These are phyloP conservation scores for Cutaneotrichosporon daszewskae DNA, from an alignment of 1,284 basidiomycete species.

Conservation along the genomic window DNA sequence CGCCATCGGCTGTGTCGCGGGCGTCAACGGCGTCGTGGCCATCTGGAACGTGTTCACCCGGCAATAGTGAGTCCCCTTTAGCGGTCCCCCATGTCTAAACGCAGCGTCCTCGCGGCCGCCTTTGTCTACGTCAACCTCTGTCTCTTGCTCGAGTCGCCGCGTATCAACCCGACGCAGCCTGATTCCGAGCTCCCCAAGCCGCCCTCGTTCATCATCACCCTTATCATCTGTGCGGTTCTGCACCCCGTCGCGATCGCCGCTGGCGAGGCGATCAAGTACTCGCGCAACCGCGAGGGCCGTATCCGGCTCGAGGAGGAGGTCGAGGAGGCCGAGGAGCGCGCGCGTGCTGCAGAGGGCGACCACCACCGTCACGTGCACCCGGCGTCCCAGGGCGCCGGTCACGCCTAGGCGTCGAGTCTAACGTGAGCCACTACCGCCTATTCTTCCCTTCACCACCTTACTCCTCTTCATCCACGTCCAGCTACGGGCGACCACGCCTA, in stretches of 20 bases:
- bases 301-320: conserved; percentile 48
- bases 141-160: conserved; percentile 40
- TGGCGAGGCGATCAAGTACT: conserved; percentile 34
- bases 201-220: conserved; percentile 33
- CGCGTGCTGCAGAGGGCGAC: too few species aligned
- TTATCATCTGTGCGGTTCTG: conserved; percentile 42
- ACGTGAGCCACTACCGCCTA: too few species aligned
- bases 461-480: too few species aligned
- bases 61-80: conserved; percentile 29
- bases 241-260: conserved; percentile 42
- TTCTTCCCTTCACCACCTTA: too few species aligned
- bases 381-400: too few species aligned
- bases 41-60: conserved; percentile 35
- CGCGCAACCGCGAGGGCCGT: conserved; percentile 40
- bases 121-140: conserved; percentile 41
- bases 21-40: conserved; percentile 35
- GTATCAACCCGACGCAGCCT: conserved; percentile 30
- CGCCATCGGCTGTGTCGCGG: conserved; percentile 34
- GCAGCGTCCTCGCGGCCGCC: conserved; percentile 37
- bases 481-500: too few species aligned
- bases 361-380: too few species aligned
- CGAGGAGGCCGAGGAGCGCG: conserved; percentile 33
- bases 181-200: conserved; percentile 35
- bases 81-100: not conserved
- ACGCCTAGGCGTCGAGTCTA: too few species aligned